Evolutionary conservation across 2,329 filamentous ascomycete genomes (phyloP), one percentile per base, ranked within the genome.

Genomic region (Arthrobotrys sphaeroides): DNA sequence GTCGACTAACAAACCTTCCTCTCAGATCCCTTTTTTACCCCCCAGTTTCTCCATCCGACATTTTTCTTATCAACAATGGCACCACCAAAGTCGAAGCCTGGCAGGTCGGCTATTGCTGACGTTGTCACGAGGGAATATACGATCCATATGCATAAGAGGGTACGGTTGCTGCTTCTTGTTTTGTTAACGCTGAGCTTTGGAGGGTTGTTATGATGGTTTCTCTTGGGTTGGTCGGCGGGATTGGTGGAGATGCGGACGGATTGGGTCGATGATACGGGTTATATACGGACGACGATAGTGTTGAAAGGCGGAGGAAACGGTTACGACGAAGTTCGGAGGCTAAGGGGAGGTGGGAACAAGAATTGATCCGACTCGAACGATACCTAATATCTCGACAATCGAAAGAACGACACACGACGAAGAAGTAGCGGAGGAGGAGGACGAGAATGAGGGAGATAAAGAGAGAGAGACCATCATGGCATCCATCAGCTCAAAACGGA

Each of bases 111-210:
- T 88, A 97, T 99, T 86, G 90, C 93, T 86, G 94, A 99, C 87
- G 96, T 99, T 84, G 94, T 99, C 85, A 91, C 95, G 83, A 93
- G 95, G 89, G 96, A 99, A 89, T 99, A 99, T 90, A 99, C 95
- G 86, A 98, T 99, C 88, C 94, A 99, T 90, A 88, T 99, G 83
- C 95, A 99, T 92, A 98, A 97, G 92, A 91, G 94, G 87, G 92
- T 96, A 94, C 85, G 91, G 57, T 82, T 82, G 70, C 33, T 70
- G 55, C 16, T 51, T 74, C 45, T 33, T 33, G 9, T 13, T 53
- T 18, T 36, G 7, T 28, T 51, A n/a, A n/a, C n/a, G 16, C 26
- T 59, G 45, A 40, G n/a, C 73, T 36, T 61, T 70, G 28, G 45
- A 7, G 55, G 18, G 51, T 13, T 55, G 40, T 69, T 22, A 49